phyloP scores from a whole-genome alignment of 2,329 filamentous ascomycete genomes.

The Alternaria rosae region DNA sequence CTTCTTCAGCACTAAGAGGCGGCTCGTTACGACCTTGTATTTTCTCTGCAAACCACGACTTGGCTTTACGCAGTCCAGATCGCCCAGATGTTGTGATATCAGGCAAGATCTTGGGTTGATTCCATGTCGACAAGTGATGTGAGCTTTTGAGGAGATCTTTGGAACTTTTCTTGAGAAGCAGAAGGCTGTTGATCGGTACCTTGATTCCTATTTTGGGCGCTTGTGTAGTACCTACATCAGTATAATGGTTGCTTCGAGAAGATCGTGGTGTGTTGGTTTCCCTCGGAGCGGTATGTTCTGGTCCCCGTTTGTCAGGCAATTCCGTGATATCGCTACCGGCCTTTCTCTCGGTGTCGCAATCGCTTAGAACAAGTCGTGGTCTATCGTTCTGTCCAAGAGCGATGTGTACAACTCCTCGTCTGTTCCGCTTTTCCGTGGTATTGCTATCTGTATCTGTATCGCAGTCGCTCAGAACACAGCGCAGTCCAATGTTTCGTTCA shows the following conservation, averaged over 20 bases:
- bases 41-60: background rate
- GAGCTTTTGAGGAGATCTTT: background rate
- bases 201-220: background rate
- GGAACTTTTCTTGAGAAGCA: background rate
- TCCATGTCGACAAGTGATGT: background rate
- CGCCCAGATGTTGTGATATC: background rate
- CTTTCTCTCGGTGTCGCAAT: background rate
- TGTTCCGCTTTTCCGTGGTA: background rate
- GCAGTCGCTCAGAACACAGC: background rate
- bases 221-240: background rate
- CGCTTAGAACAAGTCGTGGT: background rate
- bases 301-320: background rate
- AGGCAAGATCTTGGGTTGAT: background rate
- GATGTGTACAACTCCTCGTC: background rate
- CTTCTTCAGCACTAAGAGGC: background rate
- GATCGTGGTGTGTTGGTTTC: background rate
- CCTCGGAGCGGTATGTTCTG: background rate
- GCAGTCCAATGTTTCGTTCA: background rate
- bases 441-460: background rate
- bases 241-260: fast-evolving
- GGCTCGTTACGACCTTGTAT: background rate
- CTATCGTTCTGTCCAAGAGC: background rate
- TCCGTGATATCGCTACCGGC: background rate
- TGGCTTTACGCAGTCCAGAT: background rate
- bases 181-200: background rate